phyloP scores from a whole-genome alignment of 2,329 filamentous ascomycete genomes.

The Colletotrichum euphorbiae region DNA sequence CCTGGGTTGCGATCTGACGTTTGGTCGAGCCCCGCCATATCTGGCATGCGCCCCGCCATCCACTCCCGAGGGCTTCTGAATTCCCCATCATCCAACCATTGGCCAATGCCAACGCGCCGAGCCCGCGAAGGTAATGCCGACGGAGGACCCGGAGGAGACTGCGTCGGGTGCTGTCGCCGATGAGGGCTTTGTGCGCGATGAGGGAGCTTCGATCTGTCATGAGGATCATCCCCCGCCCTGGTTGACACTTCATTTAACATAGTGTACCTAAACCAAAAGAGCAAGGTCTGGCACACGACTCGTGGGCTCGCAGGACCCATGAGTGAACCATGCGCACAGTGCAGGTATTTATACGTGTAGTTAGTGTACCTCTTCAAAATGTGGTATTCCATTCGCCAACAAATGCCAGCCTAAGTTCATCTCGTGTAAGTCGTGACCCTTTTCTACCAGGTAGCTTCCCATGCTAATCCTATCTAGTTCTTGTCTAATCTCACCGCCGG shows the following conservation, averaged over 20 bases:
- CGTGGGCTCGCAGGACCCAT: background rate
- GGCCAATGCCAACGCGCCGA: slow-evolving; percentile 31
- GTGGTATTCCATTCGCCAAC: slow-evolving; percentile 40
- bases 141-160: slow-evolving; percentile 21
- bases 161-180: slow-evolving; percentile 19
- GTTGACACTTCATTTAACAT: slow-evolving; percentile 22
- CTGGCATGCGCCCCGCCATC: slow-evolving; percentile 35
- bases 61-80: slow-evolving; percentile 17
- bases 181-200: slow-evolving; percentile 17
- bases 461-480: slow-evolving; percentile 63
- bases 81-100: slow-evolving; percentile 24
- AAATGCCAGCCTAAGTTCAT: slow-evolving; percentile 36
- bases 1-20: slow-evolving; percentile 37
- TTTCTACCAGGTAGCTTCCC: slow-evolving; percentile 1
- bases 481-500: slow-evolving; percentile 91
- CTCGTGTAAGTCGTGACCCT: slow-evolving; percentile 34
- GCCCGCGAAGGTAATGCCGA: slow-evolving; percentile 22
- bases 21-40: slow-evolving; percentile 27
- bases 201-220: slow-evolving; percentile 14
- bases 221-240: slow-evolving; percentile 29
- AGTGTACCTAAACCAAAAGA: slow-evolving; percentile 11
- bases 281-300: background rate
- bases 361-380: slow-evolving; percentile 20
- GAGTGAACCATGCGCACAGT: background rate
- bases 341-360: too few species aligned